Base-by-base conservation (phyloP, 495 filamentous ascomycete genomes). In the Podospora appendiculata region DNA sequence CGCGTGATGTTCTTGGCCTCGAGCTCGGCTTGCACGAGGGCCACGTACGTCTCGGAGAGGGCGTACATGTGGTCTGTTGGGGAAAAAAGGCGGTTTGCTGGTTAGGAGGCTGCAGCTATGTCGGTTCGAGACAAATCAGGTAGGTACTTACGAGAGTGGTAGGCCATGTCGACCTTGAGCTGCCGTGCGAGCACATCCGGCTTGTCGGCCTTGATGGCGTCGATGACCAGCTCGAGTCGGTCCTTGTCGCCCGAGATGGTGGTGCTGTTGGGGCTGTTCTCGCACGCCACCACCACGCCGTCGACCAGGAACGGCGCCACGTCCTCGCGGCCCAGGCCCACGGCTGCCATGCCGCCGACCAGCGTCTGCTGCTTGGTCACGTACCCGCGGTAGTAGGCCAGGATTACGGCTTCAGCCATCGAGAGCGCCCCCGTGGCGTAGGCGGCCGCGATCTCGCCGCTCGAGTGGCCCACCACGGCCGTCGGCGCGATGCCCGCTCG, bases 161-260 rank as follows among this genome's bases (percentile, higher is more conserved):
- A 74, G 5, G 68, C 70, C n/a, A 55, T 55, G 4, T 50, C 48
- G 8, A 69, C 65, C 10, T 58, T 53, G 9, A 75, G 55, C 34
- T 55, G 57, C 25, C 69, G 51, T 1, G 45, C 51, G 16, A 59
- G 55, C 39, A 56, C 38, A 14, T 19, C 41, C 8, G 41, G 41
- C 34, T 45, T 41, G 13, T 45, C 40, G 4, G 39, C 42, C 16
- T 43, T 19, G 11, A 60, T 39, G 8, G 50, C 45, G 8, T 43
- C 12, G n/a, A 41, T 14, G 0, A 68, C 57, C 17, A 68, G 48
- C 0, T 59, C 42, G 14, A 76, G 18, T 8, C 55, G 67, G 8
- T 53, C 52, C 0, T 34, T 17, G 47, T 75, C 69, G 4, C 77
- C 78, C 6, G 69, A 71, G 0, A 79, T 16, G 0, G 78, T 81